These are phyloP conservation scores for Solanum chaucha DNA, from an alignment of 257 asterid species.

Conservation along the genomic window DNA sequence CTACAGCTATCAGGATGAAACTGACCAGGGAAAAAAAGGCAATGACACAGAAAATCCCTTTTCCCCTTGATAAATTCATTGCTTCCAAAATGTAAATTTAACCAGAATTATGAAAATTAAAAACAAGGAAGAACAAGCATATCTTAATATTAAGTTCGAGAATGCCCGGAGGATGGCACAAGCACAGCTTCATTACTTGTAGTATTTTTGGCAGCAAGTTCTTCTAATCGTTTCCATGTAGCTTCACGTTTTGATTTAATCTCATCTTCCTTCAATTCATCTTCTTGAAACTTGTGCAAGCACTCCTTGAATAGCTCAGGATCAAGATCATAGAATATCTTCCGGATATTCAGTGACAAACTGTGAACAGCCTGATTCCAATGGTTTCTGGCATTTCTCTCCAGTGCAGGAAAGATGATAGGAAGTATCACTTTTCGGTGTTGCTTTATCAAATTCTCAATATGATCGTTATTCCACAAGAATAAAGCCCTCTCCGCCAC, in stretches of 20 bases:
- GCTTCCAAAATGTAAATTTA: background rate
- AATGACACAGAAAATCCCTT: background rate
- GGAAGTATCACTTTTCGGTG: constrained; percentile 67
- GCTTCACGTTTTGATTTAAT: constrained; percentile 44
- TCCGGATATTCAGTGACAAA: constrained; percentile 57
- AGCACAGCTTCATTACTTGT: constrained; percentile 47
- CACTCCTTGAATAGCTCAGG: constrained; percentile 65
- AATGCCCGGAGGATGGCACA: constrained; percentile 23
- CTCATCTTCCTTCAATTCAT: constrained; percentile 44
- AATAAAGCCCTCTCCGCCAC: constrained; percentile 83
- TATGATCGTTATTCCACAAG: constrained; percentile 79
- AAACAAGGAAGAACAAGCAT: background rate
- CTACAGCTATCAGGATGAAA: background rate
- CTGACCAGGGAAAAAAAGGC: background rate
- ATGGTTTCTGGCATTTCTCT: constrained; percentile 62
- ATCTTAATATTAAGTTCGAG: constrained; percentile 11
- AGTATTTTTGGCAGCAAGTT: constrained; percentile 39
- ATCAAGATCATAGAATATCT: constrained; percentile 68
- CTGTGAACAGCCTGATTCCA: constrained; percentile 85
- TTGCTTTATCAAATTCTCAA: constrained; percentile 61
- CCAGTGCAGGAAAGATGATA: constrained; percentile 66
- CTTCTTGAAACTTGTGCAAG: constrained; percentile 61
- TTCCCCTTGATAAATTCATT: background rate
- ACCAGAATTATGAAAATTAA: background rate
- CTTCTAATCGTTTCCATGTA: constrained; percentile 64